phyloP scores from a whole-genome alignment of 208 protist genomes.

The Acanthamoeba royreba region DNA sequence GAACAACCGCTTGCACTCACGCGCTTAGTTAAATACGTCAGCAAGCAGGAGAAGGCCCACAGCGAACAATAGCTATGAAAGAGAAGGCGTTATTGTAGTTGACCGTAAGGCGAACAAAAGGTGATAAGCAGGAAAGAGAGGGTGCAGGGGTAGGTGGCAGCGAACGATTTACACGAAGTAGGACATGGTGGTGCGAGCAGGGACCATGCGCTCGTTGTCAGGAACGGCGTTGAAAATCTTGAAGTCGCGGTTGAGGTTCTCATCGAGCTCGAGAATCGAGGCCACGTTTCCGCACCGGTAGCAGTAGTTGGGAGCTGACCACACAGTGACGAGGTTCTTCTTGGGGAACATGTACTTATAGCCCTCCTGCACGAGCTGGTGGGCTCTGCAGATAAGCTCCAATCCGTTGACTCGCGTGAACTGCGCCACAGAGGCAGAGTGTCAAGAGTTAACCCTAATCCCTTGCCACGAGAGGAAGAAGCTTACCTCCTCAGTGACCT shows the following conservation, averaged over 20 bases:
- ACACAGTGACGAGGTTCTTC: slow-evolving; percentile 86
- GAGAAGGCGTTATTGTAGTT: neutral
- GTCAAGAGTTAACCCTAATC: neutral
- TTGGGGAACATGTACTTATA: slow-evolving; percentile 90
- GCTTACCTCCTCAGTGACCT: slow-evolving; percentile 72
- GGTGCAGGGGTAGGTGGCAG: neutral
- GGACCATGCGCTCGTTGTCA: slow-evolving; percentile 61
- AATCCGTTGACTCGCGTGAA: slow-evolving; percentile 84
- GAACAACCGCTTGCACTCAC: too few relatives aligned
- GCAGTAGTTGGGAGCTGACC: slow-evolving; percentile 92
- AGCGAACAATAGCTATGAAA: too few relatives aligned
- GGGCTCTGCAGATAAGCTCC: slow-evolving; percentile 85
- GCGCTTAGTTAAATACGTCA: too few relatives aligned
- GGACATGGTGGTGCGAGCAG: slow-evolving; percentile 64
- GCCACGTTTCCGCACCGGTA: slow-evolving; percentile 90
- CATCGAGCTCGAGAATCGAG: slow-evolving; percentile 81
- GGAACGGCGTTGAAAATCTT: slow-evolving; percentile 78
- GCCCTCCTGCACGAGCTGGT: slow-evolving; percentile 91
- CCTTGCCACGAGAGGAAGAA: neutral
- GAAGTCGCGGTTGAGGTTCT: slow-evolving; percentile 74
- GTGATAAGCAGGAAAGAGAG: neutral
- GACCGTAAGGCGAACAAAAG: neutral
- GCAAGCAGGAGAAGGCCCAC: too few relatives aligned
- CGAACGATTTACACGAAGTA: slow-evolving; percentile 76
- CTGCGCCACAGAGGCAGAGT: slow-evolving; percentile 45